Percentiles rank a stretch among this genome's conserved stretches.
Evolutionary conservation across 2,329 filamentous ascomycete species (phyloP).

Genomic region (Colletotrichum karsti): DNA sequence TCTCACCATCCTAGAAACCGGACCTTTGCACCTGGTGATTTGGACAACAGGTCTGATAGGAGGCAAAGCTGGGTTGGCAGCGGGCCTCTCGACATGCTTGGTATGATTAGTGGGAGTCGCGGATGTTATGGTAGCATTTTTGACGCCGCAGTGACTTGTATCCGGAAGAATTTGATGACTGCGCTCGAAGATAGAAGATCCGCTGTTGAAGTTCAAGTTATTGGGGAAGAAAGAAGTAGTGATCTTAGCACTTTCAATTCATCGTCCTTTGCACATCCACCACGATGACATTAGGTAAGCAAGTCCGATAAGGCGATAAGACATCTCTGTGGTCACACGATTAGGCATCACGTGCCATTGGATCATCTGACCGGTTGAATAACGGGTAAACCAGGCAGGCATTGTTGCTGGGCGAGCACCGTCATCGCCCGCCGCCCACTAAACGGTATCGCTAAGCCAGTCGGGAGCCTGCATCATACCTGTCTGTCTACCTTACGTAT

Average conservation of each 20-base stretch:
- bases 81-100: constrained; percentile 64
- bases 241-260: not conserved
- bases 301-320: not conserved
- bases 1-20: constrained; percentile 89
- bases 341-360: constrained; percentile 6
- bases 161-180: not conserved
- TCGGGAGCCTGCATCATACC: constrained; percentile 29
- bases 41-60: constrained; percentile 65
- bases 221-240: no score
- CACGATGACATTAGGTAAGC: not conserved
- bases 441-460: constrained; percentile 27
- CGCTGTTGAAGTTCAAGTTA: not conserved
- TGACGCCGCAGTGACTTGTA: not conserved
- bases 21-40: constrained; percentile 76
- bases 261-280: no score
- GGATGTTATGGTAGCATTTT: not conserved
- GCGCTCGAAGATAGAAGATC: not conserved
- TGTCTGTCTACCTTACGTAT: constrained; percentile 4
- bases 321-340: not conserved
- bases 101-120: not conserved
- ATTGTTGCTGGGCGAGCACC: constrained; percentile 21
- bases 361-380: constrained; percentile 26
- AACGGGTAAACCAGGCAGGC: constrained; percentile 9
- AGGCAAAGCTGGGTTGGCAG: constrained; percentile 72
- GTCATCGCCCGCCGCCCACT: constrained; percentile 28